These are phyloP conservation scores for Myriangium duriaei DNA, from an alignment of 2,329 filamentous ascomycete genomes.

Conservation along the genomic window DNA sequence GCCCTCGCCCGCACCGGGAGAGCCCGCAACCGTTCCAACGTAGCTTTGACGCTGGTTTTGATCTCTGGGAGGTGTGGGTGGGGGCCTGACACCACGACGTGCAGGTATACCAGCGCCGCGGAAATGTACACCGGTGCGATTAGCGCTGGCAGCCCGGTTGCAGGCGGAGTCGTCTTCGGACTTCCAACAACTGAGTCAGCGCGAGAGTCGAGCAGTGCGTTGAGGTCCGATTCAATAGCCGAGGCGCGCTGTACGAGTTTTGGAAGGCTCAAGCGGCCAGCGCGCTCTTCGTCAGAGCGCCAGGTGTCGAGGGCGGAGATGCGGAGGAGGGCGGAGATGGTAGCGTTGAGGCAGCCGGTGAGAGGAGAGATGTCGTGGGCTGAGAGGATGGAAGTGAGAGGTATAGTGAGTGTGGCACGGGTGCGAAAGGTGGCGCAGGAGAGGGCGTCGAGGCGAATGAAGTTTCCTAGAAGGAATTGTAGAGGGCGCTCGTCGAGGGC, in stretches of 20 bases:
- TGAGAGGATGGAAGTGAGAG: not conserved
- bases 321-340: not conserved
- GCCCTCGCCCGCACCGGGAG: not conserved
- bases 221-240: not conserved
- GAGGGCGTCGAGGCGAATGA: not conserved
- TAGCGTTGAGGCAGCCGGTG: not conserved
- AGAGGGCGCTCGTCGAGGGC: too few relatives aligned
- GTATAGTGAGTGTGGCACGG: not conserved
- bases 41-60: not conserved
- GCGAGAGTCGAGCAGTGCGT: not conserved
- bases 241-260: not conserved
- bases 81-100: not conserved
- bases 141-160: not conserved
- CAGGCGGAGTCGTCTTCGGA: too few relatives aligned
- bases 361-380: not conserved
- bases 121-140: not conserved
- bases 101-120: not conserved
- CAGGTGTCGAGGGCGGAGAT: not conserved
- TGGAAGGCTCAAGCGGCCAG: not conserved
- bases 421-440: not conserved
- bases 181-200: not conserved
- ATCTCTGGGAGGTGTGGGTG: not conserved
- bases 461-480: not conserved
- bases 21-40: not conserved
- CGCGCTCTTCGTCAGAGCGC: not conserved